Conservation (phyloP, 1,284 basidiomycete species). For the Cystodermella granulosa region DNA sequence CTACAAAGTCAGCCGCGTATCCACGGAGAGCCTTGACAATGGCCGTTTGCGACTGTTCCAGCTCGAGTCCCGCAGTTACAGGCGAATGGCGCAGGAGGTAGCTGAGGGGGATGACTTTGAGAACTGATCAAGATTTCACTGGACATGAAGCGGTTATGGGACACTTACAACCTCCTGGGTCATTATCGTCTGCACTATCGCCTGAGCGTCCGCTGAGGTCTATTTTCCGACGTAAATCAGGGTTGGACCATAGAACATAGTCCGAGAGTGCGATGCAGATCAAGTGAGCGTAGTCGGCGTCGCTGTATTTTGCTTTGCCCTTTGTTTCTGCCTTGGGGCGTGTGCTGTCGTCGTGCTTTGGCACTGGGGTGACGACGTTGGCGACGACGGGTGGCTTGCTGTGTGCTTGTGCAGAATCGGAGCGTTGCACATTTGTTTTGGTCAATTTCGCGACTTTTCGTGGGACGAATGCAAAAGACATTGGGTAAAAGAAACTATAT, state of each 20-base stretch:
- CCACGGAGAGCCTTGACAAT: slow-evolving; percentile 55
- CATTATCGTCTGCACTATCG: slow-evolving; percentile 9
- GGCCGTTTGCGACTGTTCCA: slow-evolving; percentile 41
- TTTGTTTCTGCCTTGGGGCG: neutral
- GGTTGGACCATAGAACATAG: slow-evolving; percentile 56
- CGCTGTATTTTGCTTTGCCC: slow-evolving; percentile 9
- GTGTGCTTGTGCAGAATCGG: neutral
- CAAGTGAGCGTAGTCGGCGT: slow-evolving; percentile 48
- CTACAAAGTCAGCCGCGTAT: slow-evolving; percentile 43
- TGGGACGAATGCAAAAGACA: slow-evolving; percentile 37
- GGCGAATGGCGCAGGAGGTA: slow-evolving; percentile 45
- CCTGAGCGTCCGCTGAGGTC: slow-evolving; percentile 26
- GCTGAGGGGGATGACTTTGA: slow-evolving; percentile 55
- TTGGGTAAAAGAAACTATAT: no score
- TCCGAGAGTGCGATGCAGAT: slow-evolving; percentile 61
- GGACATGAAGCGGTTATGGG: slow-evolving; percentile 2
- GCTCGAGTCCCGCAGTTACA: slow-evolving; percentile 20
- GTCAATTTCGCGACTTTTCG: slow-evolving; percentile 27
- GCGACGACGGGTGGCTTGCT: neutral
- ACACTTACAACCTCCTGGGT: slow-evolving; percentile 51
- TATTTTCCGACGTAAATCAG: slow-evolving; percentile 48
- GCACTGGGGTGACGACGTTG: neutral
- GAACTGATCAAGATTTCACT: neutral
- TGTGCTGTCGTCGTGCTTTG: neutral
- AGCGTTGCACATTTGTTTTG: slow-evolving; percentile 9